Evolutionary conservation across 768 basidiomycete genomes (phyloP).

Genomic region (Pleurotus cornucopiae): DNA sequence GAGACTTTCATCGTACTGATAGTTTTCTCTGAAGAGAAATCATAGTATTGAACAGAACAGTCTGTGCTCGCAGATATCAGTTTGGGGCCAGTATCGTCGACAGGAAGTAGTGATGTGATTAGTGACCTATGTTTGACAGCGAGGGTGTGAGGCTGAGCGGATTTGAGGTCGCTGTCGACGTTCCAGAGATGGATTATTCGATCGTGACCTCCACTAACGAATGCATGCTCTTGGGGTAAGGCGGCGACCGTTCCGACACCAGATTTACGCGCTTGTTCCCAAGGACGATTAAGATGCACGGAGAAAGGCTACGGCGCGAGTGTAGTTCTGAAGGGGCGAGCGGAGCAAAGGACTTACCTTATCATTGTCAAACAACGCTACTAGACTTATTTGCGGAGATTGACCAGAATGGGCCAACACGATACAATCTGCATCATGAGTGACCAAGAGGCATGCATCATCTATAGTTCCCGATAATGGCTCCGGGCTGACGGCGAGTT

Average conservation of each 20-base stretch:
- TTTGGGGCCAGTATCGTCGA: constrained; percentile 42
- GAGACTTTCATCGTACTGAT: constrained; percentile 34
- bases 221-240: constrained; percentile 35
- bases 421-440: constrained; percentile 19
- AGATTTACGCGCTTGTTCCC: constrained; percentile 29
- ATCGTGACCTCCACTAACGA: constrained; percentile 48
- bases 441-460: constrained; percentile 34
- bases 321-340: neutral
- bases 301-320: constrained; percentile 4
- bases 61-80: constrained; percentile 45
- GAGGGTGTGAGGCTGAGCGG: constrained; percentile 25
- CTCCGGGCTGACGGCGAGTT: neutral
- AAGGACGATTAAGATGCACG: constrained; percentile 20
- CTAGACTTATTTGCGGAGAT: constrained; percentile 25
- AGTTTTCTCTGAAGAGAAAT: constrained; percentile 41
- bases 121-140: constrained; percentile 37
- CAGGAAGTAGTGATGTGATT: constrained; percentile 38
- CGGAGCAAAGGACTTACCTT: constrained; percentile 18
- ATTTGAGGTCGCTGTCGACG: constrained; percentile 26
- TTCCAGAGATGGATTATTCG: constrained; percentile 46
- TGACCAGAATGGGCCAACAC: constrained; percentile 37
- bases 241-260: constrained; percentile 40
- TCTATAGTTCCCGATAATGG: constrained; percentile 22
- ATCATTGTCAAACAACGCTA: constrained; percentile 11
- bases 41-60: constrained; percentile 39